These are phyloP conservation scores for Astragalus glycyphyllos DNA, from an alignment of 306 rosid genomes.

Conservation along the genomic window DNA sequence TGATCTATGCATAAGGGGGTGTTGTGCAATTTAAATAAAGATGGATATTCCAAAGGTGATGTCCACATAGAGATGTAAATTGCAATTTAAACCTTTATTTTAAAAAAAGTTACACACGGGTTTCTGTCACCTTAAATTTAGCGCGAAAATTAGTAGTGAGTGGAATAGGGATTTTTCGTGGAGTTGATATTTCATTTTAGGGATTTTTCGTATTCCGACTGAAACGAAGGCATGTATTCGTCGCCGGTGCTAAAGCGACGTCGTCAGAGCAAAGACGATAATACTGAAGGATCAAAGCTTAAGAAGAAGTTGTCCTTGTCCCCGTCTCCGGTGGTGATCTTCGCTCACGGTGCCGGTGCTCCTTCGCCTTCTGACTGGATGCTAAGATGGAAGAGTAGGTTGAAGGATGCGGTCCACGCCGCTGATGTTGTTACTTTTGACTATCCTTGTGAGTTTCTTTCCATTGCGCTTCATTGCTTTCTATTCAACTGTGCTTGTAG, in stretches of 20 bases:
- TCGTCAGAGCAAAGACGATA: constrained; percentile 52
- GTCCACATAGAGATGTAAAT: no score
- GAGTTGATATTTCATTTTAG: neutral
- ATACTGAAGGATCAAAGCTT: constrained; percentile 41
- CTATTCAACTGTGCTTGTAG: neutral
- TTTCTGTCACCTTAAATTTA: no score
- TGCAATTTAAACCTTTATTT: no score
- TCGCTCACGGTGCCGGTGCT: constrained; percentile 93
- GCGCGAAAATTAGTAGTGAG: no score
- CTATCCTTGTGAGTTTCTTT: constrained; percentile 77
- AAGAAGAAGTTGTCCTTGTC: constrained; percentile 11
- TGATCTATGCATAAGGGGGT: no score
- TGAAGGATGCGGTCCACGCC: constrained; percentile 69
- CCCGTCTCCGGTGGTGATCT: constrained; percentile 65
- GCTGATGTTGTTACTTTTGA: constrained; percentile 85
- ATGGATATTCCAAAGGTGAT: no score
- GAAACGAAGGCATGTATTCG: constrained; percentile 55
- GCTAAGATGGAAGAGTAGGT: constrained; percentile 79
- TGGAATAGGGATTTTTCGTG: no score
- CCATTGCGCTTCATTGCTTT: neutral
- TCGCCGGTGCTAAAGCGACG: constrained; percentile 66
- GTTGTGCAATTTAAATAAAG: no score
- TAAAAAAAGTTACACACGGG: no score
- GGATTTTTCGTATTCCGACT: constrained; percentile 6
- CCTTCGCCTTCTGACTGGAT: constrained; percentile 94